Evolutionary conservation across 768 basidiomycete genomes (phyloP).

Genomic region (Hypholoma fasciculare): DNA sequence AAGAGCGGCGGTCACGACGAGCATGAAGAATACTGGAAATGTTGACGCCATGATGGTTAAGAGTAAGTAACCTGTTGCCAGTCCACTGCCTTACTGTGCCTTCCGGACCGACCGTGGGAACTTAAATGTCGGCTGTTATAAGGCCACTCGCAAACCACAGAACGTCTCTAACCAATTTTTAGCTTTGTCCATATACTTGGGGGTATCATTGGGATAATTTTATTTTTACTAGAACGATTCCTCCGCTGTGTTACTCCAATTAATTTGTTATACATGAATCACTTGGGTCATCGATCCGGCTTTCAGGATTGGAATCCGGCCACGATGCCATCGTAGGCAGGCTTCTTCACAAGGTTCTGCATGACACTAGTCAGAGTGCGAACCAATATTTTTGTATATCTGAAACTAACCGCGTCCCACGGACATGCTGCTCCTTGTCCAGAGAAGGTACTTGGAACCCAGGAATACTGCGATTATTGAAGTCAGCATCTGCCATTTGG

Average conservation of each 20-base stretch:
- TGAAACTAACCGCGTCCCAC: conserved; percentile 34
- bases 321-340: conserved; percentile 47
- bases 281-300: neutral
- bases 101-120: conserved; percentile 2
- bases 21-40: conserved; percentile 67
- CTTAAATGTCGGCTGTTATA: neutral
- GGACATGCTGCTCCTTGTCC: conserved; percentile 39
- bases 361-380: neutral
- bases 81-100: neutral
- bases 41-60: conserved; percentile 59
- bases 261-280: neutral
- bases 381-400: neutral
- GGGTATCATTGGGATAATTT: too few relatives aligned
- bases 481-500: neutral
- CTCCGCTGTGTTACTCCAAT: neutral
- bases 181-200: too few relatives aligned
- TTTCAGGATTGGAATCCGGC: conserved; percentile 25
- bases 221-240: too few relatives aligned
- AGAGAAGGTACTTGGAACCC: conserved; percentile 37
- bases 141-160: too few relatives aligned
- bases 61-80: conserved; percentile 2
- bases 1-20: conserved; percentile 63
- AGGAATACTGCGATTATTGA: conserved; percentile 30
- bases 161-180: too few relatives aligned
- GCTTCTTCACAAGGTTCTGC: conserved; percentile 41